phyloP scores from a whole-genome alignment of 2,329 filamentous ascomycete species.

The Curvularia spicifera region DNA sequence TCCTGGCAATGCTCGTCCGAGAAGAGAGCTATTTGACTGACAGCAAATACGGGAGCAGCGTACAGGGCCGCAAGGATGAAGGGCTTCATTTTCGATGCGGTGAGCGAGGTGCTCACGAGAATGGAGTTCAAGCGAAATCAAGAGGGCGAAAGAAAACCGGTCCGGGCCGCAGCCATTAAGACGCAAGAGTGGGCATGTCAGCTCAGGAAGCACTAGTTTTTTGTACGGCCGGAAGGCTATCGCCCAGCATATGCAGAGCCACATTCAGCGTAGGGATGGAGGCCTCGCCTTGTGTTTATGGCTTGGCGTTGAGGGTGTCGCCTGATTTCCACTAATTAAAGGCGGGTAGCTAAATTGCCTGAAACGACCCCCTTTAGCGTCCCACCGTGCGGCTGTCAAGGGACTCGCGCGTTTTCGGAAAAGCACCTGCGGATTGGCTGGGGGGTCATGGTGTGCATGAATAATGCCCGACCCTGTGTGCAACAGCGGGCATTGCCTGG shows the following conservation, averaged over 20 bases:
- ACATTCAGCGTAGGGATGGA: constrained; percentile 5
- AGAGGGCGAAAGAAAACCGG: constrained; percentile 5
- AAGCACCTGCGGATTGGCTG: not conserved
- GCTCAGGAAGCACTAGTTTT: not conserved
- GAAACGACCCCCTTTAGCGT: not conserved
- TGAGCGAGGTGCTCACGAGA: not conserved
- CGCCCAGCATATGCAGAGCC: constrained; percentile 4
- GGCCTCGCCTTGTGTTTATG: not conserved
- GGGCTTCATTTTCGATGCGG: not conserved
- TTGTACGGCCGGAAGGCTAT: not conserved
- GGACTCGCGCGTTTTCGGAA: not conserved
- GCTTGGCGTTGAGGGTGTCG: constrained; percentile 5
- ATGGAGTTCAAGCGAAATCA: not conserved
- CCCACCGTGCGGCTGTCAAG: constrained; percentile 6
- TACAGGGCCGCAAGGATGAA: not conserved
- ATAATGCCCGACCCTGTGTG: not conserved
- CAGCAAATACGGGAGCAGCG: not conserved
- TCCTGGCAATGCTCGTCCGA: constrained; percentile 17
- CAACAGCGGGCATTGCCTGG: not conserved
- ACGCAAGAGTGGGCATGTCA: not conserved
- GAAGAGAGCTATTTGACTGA: constrained; percentile 22
- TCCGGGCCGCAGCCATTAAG: constrained; percentile 9
- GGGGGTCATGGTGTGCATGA: not conserved
- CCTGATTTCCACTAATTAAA: constrained; percentile 7
- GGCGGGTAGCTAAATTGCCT: constrained; percentile 2